Evolutionary conservation across 257 asterid species (phyloP).

Genomic region (Parsonsia alboflavescens): DNA sequence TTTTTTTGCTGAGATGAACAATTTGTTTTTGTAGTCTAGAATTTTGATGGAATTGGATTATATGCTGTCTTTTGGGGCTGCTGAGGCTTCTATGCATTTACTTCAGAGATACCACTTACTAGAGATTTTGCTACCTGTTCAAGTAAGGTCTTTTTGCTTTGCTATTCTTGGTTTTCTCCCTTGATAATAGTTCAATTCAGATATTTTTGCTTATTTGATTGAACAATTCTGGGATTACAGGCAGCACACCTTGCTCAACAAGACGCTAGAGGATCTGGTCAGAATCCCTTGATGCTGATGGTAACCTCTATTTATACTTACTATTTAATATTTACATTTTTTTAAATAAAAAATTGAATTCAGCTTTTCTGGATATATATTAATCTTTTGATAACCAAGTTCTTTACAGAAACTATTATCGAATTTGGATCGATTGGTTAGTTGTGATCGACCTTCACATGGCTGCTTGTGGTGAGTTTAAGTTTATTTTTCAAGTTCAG

Average conservation of each 20-base stretch:
- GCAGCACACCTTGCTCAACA: conserved; percentile 66
- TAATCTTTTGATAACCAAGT: conserved; percentile 8
- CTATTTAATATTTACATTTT: not conserved
- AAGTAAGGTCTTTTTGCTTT: conserved; percentile 43
- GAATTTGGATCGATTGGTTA: conserved; percentile 64
- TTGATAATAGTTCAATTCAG: not conserved
- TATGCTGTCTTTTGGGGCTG: conserved; percentile 96
- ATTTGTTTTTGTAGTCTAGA: conserved; percentile 53
- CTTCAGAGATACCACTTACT: conserved; percentile 67
- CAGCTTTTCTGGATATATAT: not conserved
- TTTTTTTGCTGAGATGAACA: not conserved
- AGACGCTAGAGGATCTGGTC: conserved; percentile 30
- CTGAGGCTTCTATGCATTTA: conserved; percentile 70
- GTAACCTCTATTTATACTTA: conserved; percentile 36
- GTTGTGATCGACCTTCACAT: conserved; percentile 72
- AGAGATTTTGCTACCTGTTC: conserved; percentile 70
- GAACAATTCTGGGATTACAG: conserved; percentile 31
- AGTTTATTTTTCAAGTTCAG: conserved; percentile 12
- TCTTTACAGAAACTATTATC: conserved; percentile 68
- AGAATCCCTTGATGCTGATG: conserved; percentile 59
- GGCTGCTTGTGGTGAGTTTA: conserved; percentile 68
- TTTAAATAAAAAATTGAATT: not conserved
- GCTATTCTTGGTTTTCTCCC: conserved; percentile 8
- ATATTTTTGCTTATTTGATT: conserved; percentile 11
- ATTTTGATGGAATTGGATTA: conserved; percentile 66